Evolutionary conservation across 2,329 filamentous ascomycete genomes (phyloP).

Genomic region (Pestalotiopsis sp.): DNA sequence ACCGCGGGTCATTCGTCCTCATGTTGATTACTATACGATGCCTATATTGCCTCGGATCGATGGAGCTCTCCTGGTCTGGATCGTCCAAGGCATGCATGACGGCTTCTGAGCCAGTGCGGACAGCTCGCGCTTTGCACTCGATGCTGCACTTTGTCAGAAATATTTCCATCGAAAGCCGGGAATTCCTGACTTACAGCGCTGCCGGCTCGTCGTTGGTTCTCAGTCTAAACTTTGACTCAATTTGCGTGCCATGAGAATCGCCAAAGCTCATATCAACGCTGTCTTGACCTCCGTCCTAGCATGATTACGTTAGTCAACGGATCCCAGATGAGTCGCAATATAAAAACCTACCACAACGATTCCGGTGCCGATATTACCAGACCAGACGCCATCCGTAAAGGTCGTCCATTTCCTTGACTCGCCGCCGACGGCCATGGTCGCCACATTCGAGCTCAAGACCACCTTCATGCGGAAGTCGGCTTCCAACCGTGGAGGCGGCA

Average conservation of each 20-base stretch:
- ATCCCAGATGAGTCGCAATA: not conserved
- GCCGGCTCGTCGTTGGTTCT: constrained; percentile 29
- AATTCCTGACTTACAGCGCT: constrained; percentile 25
- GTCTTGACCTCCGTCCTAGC: constrained; percentile 30
- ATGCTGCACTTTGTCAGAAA: constrained; percentile 22
- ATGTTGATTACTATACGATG: constrained; percentile 32
- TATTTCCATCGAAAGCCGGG: not conserved
- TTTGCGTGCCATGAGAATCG: constrained; percentile 24
- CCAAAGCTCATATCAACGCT: constrained; percentile 26
- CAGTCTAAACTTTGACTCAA: constrained; percentile 29
- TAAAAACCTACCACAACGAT: constrained; percentile 26
- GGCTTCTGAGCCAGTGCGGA: constrained; percentile 25
- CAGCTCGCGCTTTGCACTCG: constrained; percentile 30
- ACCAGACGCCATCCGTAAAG: constrained; percentile 29
- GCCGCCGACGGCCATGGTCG: constrained; percentile 26
- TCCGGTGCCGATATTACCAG: constrained; percentile 30
- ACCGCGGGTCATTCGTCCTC: constrained; percentile 32
- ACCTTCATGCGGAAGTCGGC: constrained; percentile 32
- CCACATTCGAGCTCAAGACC: constrained; percentile 27
- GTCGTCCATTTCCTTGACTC: constrained; percentile 31
- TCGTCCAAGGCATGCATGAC: constrained; percentile 27
- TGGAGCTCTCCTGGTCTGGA: constrained; percentile 16
- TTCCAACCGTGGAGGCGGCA: constrained; percentile 28
- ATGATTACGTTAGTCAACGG: constrained; percentile 6
- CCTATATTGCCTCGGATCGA: constrained; percentile 27